Evolutionary conservation across 768 basidiomycete genomes (phyloP).

Genomic region (Phylloporus rhodoxanthus): DNA sequence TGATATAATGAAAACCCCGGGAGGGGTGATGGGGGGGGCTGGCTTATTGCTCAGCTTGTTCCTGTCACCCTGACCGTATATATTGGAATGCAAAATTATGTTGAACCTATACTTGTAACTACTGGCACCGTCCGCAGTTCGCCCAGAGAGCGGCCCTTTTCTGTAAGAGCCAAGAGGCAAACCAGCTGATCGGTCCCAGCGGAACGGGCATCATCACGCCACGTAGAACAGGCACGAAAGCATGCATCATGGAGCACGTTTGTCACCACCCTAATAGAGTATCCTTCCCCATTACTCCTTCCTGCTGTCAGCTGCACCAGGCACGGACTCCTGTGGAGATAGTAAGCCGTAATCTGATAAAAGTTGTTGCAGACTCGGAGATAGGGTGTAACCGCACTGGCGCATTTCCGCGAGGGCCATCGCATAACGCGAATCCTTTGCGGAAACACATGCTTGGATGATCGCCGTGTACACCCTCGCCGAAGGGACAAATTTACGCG

Average conservation of each 20-base stretch:
- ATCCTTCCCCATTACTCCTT: background rate
- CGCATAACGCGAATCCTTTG: slow-evolving; percentile 55
- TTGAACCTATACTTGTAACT: slow-evolving; percentile 15
- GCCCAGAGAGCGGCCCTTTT: slow-evolving; percentile 10
- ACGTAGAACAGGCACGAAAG: background rate
- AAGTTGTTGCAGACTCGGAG: slow-evolving; percentile 27
- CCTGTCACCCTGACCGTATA: slow-evolving; percentile 23
- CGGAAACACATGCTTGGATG: slow-evolving; percentile 49
- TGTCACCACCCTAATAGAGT: background rate
- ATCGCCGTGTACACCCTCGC: slow-evolving; percentile 52
- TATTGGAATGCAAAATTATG: slow-evolving; percentile 27
- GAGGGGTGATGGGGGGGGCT: slow-evolving; percentile 11
- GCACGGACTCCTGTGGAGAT: background rate
- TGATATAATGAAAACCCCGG: slow-evolving; percentile 12
- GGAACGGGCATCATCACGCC: background rate
- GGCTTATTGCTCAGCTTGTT: slow-evolving; percentile 21
- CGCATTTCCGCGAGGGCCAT: slow-evolving; percentile 69
- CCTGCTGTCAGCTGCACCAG: background rate
- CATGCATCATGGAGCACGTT: too few relatives aligned
- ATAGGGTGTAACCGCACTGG: slow-evolving; percentile 47
- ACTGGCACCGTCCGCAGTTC: slow-evolving; percentile 1
- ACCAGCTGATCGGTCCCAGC: background rate
- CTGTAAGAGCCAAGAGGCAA: background rate
- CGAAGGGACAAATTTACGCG: slow-evolving; percentile 49
- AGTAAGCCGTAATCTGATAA: slow-evolving; percentile 22